A percentile compares a stretch with the other conserved stretches of the same genome.
Conservation (phyloP, 1,284 basidiomycete genomes). For the Leccinum pallidistipes region DNA sequence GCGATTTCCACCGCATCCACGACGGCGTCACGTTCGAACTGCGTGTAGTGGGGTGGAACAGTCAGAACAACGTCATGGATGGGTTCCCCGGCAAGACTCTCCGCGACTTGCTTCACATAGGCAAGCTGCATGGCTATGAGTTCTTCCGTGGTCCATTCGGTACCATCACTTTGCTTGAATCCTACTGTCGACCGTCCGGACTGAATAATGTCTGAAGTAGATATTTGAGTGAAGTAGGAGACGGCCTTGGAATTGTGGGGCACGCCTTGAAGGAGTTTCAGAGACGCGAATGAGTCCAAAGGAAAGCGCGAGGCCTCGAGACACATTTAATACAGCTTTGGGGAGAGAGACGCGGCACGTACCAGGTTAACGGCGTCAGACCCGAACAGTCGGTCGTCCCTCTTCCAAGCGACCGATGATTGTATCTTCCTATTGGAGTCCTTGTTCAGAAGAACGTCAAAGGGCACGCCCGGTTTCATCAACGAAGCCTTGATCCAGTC, state of each 20-base stretch:
- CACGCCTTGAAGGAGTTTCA: conserved; percentile 87
- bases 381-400: conserved; percentile 86
- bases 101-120: conserved; percentile 88
- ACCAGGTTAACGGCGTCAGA: conserved; percentile 87
- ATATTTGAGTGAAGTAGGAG: conserved; percentile 67
- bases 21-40: conserved; percentile 86
- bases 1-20: conserved; percentile 91
- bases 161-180: conserved; percentile 57
- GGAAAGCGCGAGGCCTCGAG: conserved; percentile 88
- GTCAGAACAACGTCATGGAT: conserved; percentile 84
- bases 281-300: conserved; percentile 79
- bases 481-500: conserved; percentile 96
- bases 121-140: conserved; percentile 93
- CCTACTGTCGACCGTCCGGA: conserved; percentile 63
- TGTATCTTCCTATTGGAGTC: conserved; percentile 97
- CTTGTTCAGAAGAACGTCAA: conserved; percentile 94
- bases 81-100: conserved; percentile 72
- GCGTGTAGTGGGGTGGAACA: conserved; percentile 85
- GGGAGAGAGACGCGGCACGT: conserved; percentile 35
- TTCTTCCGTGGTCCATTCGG: conserved; percentile 84
- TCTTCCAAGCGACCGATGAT: conserved; percentile 86
- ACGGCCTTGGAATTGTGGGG: conserved; percentile 63
- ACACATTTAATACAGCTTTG: conserved; percentile 5
- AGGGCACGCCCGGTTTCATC: conserved; percentile 94
- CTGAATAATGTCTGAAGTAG: conserved; percentile 56